These are phyloP conservation scores for Populus alba DNA, from an alignment of 345 rosid species.

Conservation along the genomic window DNA sequence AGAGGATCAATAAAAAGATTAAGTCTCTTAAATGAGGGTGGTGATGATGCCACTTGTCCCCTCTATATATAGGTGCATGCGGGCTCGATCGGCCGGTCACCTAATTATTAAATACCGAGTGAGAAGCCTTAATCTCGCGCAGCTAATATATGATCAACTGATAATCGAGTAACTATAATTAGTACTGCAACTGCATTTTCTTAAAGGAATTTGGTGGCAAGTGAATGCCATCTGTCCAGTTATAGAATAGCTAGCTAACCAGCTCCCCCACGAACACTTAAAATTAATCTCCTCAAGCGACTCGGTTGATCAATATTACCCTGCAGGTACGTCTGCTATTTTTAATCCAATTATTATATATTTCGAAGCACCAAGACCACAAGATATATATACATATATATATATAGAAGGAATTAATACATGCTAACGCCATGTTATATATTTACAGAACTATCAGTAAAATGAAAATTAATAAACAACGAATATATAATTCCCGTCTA, in stretches of 20 bases:
- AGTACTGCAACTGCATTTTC: not conserved
- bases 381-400: too few relatives aligned
- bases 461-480: too few relatives aligned
- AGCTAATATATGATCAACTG: not conserved
- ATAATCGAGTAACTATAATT: too few relatives aligned
- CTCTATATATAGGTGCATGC: not conserved
- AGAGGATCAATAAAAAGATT: not conserved
- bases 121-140: not conserved
- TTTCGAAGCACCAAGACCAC: not conserved
- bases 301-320: not conserved
- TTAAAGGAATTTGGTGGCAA: not conserved
- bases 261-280: not conserved
- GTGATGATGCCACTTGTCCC: not conserved
- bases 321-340: not conserved
- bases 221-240: not conserved
- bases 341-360: not conserved
- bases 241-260: not conserved
- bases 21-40: not conserved
- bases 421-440: too few relatives aligned
- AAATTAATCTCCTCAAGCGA: not conserved
- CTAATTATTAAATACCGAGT: not conserved
- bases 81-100: not conserved
- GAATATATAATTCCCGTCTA: too few relatives aligned
- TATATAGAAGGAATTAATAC: too few relatives aligned
- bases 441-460: too few relatives aligned